A percentile compares a stretch with the other conserved stretches of the same genome.
These are phyloP conservation scores for Trichophyton simii DNA, from an alignment of 2,329 filamentous ascomycete species.

Conservation along the genomic window DNA sequence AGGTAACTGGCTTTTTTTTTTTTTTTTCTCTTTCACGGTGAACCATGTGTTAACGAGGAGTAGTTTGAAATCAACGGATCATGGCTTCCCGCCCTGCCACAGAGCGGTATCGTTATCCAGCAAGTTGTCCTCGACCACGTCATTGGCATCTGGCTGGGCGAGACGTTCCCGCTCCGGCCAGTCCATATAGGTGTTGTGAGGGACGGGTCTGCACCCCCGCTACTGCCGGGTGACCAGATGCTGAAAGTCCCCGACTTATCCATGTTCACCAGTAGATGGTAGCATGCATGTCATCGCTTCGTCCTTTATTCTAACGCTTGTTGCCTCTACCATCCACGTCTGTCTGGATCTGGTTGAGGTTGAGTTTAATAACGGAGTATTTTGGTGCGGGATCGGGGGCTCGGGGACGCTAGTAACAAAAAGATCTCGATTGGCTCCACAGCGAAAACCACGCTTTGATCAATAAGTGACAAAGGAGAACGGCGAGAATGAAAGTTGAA, in stretches of 20 bases:
- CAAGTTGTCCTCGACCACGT: neutral
- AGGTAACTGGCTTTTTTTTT: neutral
- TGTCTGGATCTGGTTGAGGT: too few relatives aligned
- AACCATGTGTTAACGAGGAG: neutral
- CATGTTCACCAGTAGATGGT: neutral
- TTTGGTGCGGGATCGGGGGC: too few relatives aligned
- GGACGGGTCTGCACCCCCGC: neutral
- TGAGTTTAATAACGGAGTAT: too few relatives aligned
- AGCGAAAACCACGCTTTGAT: too few relatives aligned
- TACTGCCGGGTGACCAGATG: neutral
- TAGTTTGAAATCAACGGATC: neutral
- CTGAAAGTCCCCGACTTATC: neutral
- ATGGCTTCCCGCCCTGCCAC: neutral
- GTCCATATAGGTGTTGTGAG: neutral
- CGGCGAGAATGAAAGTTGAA: too few relatives aligned
- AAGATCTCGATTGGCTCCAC: too few relatives aligned
- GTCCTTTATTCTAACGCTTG: too few relatives aligned
- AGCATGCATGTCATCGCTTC: too few relatives aligned
- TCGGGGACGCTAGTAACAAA: too few relatives aligned
- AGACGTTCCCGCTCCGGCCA: neutral
- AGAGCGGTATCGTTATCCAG: conserved; percentile 1
- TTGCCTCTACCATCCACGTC: too few relatives aligned
- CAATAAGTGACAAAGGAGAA: too few relatives aligned
- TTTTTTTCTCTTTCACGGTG: neutral
- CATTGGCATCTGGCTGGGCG: neutral